These are phyloP conservation scores for Piloderma croceum DNA, from an alignment of 768 basidiomycete genomes.

Conservation along the genomic window DNA sequence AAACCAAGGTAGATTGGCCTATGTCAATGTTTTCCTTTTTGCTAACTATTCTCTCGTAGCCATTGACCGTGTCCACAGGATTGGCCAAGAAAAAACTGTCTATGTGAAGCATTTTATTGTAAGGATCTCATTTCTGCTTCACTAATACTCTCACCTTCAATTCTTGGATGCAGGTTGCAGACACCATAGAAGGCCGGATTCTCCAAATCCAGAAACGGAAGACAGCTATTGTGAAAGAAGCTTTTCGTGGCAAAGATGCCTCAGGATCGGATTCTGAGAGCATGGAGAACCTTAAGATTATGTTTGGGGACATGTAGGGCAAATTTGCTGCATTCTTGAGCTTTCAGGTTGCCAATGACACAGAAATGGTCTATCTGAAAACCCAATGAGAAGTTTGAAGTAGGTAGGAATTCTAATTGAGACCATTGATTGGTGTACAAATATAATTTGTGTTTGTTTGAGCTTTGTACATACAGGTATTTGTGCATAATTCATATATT, in stretches of 20 bases:
- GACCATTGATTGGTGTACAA: too few species aligned
- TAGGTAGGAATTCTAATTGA: too few species aligned
- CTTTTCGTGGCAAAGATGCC: conserved; percentile 55
- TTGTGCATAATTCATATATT: too few species aligned
- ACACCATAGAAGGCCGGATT: conserved; percentile 78
- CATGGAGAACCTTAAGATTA: conserved; percentile 75
- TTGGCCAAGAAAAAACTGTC: conserved; percentile 78
- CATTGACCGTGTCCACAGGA: conserved; percentile 80
- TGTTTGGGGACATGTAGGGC: conserved; percentile 52
- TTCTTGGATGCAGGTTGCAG: conserved; percentile 41
- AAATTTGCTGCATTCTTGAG: too few species aligned
- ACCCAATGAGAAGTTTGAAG: too few species aligned
- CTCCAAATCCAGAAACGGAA: conserved; percentile 81
- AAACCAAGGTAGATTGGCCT: conserved; percentile 54
- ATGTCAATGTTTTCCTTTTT: not conserved
- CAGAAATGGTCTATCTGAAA: too few species aligned
- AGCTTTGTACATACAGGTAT: too few species aligned
- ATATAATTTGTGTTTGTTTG: too few species aligned
- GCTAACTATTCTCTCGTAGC: conserved; percentile 34
- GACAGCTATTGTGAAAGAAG: conserved; percentile 80
- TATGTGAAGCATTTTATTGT: conserved; percentile 85
- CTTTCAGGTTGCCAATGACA: too few species aligned
- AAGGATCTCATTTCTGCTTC: conserved; percentile 17
- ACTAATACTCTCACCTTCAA: not conserved
- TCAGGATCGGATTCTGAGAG: conserved; percentile 59